A percentile compares a stretch with the other conserved stretches of the same genome.
phyloP scores from a whole-genome alignment of 495 filamentous ascomycete genomes.

The Amphirosellinia nigrospora region DNA sequence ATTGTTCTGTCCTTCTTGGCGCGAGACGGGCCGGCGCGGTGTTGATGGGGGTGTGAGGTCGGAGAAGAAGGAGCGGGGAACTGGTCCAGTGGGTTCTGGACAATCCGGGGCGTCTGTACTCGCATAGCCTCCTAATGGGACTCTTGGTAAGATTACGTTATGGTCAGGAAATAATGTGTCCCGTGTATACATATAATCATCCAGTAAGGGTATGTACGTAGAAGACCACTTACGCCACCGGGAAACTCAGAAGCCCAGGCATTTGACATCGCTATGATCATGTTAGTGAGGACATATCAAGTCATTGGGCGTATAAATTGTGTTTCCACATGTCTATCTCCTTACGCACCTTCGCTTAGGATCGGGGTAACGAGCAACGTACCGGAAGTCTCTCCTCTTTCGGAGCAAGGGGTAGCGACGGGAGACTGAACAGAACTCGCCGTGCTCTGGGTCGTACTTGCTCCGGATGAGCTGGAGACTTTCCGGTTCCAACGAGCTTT shows the following conservation, averaged over 20 bases:
- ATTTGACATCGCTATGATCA: not conserved
- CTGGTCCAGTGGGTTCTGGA: constrained; percentile 36
- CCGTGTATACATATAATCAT: not conserved
- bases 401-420: constrained; percentile 34
- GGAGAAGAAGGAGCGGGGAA: constrained; percentile 56
- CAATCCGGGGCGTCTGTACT: constrained; percentile 54
- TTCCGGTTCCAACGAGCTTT: constrained; percentile 51
- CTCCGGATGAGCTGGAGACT: constrained; percentile 40
- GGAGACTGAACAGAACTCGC: constrained; percentile 48
- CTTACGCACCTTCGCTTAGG: not conserved
- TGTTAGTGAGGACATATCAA: not conserved
- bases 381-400: constrained; percentile 34
- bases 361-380: not conserved
- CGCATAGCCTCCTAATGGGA: constrained; percentile 52
- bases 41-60: constrained; percentile 42
- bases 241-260: constrained; percentile 31
- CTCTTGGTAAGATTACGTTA: not conserved
- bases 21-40: not conserved
- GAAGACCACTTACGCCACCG: constrained; percentile 35
- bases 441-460: constrained; percentile 45
- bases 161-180: not conserved
- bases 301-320: not conserved
- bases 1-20: constrained; percentile 10
- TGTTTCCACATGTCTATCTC: not conserved
- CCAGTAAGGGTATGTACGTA: not conserved